phyloP scores from a whole-genome alignment of 2,329 filamentous ascomycete species.

The Sphaerostilbella broomeana region DNA sequence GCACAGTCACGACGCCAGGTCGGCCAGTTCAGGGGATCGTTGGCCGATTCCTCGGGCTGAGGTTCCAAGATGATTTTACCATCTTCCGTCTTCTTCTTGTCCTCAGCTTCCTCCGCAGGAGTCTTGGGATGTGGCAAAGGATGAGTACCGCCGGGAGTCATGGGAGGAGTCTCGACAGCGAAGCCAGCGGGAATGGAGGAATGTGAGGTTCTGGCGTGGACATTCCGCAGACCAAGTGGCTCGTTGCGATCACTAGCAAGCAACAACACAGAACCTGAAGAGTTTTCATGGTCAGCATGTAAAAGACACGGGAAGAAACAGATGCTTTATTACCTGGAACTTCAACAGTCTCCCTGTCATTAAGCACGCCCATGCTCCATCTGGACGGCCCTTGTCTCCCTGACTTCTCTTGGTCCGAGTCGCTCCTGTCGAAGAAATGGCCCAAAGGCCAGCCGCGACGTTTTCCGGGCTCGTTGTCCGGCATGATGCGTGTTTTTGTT shows the following conservation, averaged over 20 bases:
- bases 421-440: background rate
- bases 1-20: conserved; percentile 73
- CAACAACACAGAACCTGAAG: conserved; percentile 51
- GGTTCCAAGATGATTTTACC: conserved; percentile 83
- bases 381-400: conserved; percentile 27
- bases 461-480: too few relatives aligned
- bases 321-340: conserved; percentile 61
- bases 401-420: background rate
- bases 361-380: conserved; percentile 74
- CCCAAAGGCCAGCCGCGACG: conserved; percentile 7
- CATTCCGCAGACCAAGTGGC: conserved; percentile 51
- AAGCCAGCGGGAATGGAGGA: conserved; percentile 49
- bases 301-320: background rate
- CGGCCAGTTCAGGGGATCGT: conserved; percentile 92
- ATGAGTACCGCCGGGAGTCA: conserved; percentile 22
- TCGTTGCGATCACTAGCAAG: conserved; percentile 50
- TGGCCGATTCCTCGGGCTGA: conserved; percentile 82
- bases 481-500: too few relatives aligned
- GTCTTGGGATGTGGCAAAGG: conserved; percentile 10
- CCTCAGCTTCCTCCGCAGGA: conserved; percentile 21
- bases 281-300: conserved; percentile 3
- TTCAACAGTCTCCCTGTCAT: conserved; percentile 73
- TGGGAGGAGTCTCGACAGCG: conserved; percentile 29
- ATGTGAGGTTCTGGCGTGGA: conserved; percentile 50
- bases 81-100: conserved; percentile 71